A percentile compares a stretch with the other conserved stretches of the same genome.
phyloP scores from a whole-genome alignment of 2,329 filamentous ascomycete species.

The Stagonosporopsis cucurbitacearum region DNA sequence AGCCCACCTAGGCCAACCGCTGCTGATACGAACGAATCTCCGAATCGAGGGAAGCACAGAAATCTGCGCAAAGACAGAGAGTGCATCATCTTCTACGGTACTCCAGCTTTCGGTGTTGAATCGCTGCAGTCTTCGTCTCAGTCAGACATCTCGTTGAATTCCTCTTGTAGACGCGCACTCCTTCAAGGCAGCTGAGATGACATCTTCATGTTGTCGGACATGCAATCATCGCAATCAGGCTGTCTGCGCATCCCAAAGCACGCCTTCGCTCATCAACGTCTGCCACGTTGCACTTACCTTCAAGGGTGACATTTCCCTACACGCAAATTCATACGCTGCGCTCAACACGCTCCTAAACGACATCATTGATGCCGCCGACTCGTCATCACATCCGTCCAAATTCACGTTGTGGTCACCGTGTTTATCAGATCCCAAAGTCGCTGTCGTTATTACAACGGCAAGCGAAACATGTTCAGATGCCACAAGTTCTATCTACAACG shows the following conservation, averaged over 20 bases:
- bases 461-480: constrained; percentile 26
- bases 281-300: constrained; percentile 35
- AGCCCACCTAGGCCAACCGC: constrained; percentile 4
- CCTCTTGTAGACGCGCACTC: not conserved
- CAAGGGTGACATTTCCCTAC: constrained; percentile 21
- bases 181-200: not conserved
- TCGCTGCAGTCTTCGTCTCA: not conserved
- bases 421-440: constrained; percentile 21
- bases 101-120: not conserved
- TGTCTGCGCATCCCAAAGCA: constrained; percentile 16
- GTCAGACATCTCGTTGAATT: not conserved
- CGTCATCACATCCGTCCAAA: constrained; percentile 28
- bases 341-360: constrained; percentile 37
- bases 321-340: constrained; percentile 16
- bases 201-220: constrained; percentile 33
- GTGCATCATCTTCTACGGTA: not conserved
- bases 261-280: constrained; percentile 29
- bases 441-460: constrained; percentile 33
- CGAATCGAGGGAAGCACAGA: not conserved
- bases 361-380: constrained; percentile 35
- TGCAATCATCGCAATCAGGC: constrained; percentile 38
- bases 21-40: constrained; percentile 4
- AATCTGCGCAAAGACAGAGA: not conserved
- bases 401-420: constrained; percentile 42
- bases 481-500: constrained; percentile 29